Conservation (phyloP, 1,284 basidiomycete species). For the Rhodotorula sp. region DNA sequence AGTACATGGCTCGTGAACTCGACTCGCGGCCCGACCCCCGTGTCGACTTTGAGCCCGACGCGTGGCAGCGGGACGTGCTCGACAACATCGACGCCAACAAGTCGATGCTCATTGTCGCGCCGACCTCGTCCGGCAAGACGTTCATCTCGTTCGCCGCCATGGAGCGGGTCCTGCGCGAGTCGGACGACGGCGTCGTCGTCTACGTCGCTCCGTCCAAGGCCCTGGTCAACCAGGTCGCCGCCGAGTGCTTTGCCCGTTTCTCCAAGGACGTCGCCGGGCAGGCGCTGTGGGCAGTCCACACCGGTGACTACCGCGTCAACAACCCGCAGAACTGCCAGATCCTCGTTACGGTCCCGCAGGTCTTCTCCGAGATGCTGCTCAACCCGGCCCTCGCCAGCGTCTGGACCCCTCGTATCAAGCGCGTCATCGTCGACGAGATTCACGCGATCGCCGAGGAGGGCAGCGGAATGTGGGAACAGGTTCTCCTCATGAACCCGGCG, state of each 20-base stretch:
- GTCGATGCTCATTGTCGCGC: conserved; percentile 63
- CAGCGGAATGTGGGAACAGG: conserved; percentile 64
- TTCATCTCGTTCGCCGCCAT: conserved; percentile 74
- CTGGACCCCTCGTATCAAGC: conserved; percentile 64
- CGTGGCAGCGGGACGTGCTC: conserved; percentile 66
- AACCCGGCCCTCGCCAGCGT: conserved; percentile 61
- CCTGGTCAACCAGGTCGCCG: conserved; percentile 60
- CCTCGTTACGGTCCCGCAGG: conserved; percentile 67
- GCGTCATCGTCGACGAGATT: conserved; percentile 71
- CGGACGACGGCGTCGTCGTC: conserved; percentile 65
- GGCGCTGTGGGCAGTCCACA: conserved; percentile 65
- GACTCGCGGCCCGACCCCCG: conserved; percentile 59
- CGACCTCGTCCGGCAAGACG: conserved; percentile 60
- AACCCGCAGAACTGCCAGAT: conserved; percentile 64
- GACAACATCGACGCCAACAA: conserved; percentile 62
- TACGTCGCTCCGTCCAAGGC: conserved; percentile 74
- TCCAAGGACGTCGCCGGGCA: conserved; percentile 60
- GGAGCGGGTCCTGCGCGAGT: conserved; percentile 63
- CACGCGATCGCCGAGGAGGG: conserved; percentile 68
- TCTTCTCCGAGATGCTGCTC: conserved; percentile 65
- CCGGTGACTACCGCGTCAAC: conserved; percentile 62
- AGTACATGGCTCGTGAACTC: conserved; percentile 69
- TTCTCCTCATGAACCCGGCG: conserved; percentile 41
- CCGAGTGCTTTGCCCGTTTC: conserved; percentile 66
- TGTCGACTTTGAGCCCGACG: conserved; percentile 65